A percentile compares a stretch with the other conserved stretches of the same genome.
phyloP scores from a whole-genome alignment of 2,329 filamentous ascomycete genomes.

The Coleophoma cylindrospora region DNA sequence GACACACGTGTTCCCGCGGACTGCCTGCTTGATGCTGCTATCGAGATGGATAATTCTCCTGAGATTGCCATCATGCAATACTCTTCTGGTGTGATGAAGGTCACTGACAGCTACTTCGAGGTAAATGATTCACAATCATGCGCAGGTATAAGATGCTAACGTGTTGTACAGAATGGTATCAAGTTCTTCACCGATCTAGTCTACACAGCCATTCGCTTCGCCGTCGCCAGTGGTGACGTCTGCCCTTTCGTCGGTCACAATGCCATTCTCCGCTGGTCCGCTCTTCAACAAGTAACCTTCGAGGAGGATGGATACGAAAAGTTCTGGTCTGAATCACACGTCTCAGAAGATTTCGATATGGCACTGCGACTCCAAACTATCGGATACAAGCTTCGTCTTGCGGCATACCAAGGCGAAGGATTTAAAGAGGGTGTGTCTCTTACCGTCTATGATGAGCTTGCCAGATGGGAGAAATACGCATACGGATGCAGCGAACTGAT shows the following conservation, averaged over 20 bases:
- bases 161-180: constrained; percentile 45
- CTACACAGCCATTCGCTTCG: constrained; percentile 72
- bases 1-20: constrained; percentile 69
- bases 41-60: constrained; percentile 75
- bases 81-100: constrained; percentile 74
- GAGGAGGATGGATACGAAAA: constrained; percentile 71
- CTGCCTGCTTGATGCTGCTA: constrained; percentile 73
- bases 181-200: constrained; percentile 71
- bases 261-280: constrained; percentile 69
- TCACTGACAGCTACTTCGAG: constrained; percentile 68
- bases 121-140: neutral
- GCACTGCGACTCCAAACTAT: constrained; percentile 68
- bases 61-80: constrained; percentile 77
- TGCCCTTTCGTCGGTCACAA: constrained; percentile 78
- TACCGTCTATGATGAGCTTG: constrained; percentile 79
- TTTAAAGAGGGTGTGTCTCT: constrained; percentile 82
- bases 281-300: constrained; percentile 64
- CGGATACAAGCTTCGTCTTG: constrained; percentile 69
- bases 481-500: constrained; percentile 80
- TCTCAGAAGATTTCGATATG: constrained; percentile 81
- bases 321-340: constrained; percentile 77
- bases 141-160: neutral
- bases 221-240: constrained; percentile 70
- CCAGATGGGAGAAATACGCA: constrained; percentile 83
- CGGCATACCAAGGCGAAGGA: constrained; percentile 66